Percentiles rank a stretch among this genome's conserved stretches.
Conservation (phyloP, 768 basidiomycete species). For the Mycena crocata region DNA sequence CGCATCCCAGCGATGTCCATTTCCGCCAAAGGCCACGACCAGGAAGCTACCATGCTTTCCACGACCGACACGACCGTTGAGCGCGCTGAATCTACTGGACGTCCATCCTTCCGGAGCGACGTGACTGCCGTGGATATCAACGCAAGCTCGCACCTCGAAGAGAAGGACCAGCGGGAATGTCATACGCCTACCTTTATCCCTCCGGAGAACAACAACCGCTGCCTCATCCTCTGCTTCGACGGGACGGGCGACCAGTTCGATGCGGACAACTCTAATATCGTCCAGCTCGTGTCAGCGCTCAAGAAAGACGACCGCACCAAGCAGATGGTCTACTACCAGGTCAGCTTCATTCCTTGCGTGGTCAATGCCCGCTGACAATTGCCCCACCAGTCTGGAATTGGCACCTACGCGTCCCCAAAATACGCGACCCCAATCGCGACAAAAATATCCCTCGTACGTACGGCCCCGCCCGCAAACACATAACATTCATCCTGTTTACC, state of each 20-base stretch:
- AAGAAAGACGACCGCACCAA: slow-evolving; percentile 63
- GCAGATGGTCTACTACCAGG: slow-evolving; percentile 73
- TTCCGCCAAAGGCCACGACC: slow-evolving; percentile 5
- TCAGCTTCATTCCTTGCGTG: slow-evolving; percentile 18
- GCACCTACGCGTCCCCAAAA: slow-evolving; percentile 58
- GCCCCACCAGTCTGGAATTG: slow-evolving; percentile 57
- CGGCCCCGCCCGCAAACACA: neutral
- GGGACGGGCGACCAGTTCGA: slow-evolving; percentile 67
- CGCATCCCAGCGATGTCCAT: slow-evolving; percentile 8
- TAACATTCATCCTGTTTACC: neutral
- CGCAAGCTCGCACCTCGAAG: neutral
- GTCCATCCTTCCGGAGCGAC: slow-evolving; percentile 6
- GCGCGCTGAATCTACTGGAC: neutral
- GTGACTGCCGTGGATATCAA: neutral
- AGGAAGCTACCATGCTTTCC: neutral
- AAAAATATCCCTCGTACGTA: slow-evolving; percentile 52
- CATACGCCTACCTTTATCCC: slow-evolving; percentile 45
- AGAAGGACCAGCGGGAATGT: neutral
- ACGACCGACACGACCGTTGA: slow-evolving; percentile 3
- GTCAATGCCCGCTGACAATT: slow-evolving; percentile 18
- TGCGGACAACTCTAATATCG: slow-evolving; percentile 66
- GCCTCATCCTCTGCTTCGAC: slow-evolving; percentile 67
- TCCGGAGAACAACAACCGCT: slow-evolving; percentile 51
- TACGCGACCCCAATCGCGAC: slow-evolving; percentile 50
- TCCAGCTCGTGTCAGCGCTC: slow-evolving; percentile 60